Base-by-base conservation (phyloP, 352 stramenopile genomes). In the Phytopythium chamaehyphon region DNA sequence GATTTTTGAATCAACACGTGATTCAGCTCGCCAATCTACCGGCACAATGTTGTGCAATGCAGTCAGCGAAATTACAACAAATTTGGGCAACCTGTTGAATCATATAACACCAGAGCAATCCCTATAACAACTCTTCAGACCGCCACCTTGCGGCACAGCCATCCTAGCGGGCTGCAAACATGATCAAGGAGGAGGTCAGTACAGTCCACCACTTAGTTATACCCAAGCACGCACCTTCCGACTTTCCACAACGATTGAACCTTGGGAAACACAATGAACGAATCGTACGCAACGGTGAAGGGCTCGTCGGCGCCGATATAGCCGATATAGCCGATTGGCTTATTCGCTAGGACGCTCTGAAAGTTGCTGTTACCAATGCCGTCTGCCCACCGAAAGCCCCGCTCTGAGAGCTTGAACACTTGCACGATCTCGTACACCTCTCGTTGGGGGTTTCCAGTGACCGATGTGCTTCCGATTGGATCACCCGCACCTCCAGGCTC, bases 201-300 rank as follows among this genome's bases (percentile, higher is more conserved):
- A 45, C 35, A 28, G 3, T 54, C 31, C 49, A 44, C 24, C 21
- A 39, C 31, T 28, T 44, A 23, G 38, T 10, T 3, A 18, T 39
- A n/a, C 37, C 43, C 12, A 54, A 36, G 10, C 35, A 75, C 75
- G 39, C 79, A 87, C 75, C 71, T 47, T 24, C 62, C 61, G 35
- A 82, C 23, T 36, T 80, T 84, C 75, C 78, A 87, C 2, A 86
- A 66, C 26, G 63, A 44, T 9, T 66, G 57, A 16, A 89, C 59
- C 54, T 89, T 89, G 6, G 78, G 78, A 37, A 86, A 89, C 44
- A 89, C 73, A 52, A 89, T 73, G 51, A 75, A 68, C 40, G 78
- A 62, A 35, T 87, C 73, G 40, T 87, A 86, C 47, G 67, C 64
- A 6, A 87, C 73, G 12, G 45, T 48, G 22, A 89, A 80, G 7